Evolutionary conservation across 306 rosid genomes (phyloP), one percentile per base, ranked within the genome.

Genomic region (Mimosa bimucronata): DNA sequence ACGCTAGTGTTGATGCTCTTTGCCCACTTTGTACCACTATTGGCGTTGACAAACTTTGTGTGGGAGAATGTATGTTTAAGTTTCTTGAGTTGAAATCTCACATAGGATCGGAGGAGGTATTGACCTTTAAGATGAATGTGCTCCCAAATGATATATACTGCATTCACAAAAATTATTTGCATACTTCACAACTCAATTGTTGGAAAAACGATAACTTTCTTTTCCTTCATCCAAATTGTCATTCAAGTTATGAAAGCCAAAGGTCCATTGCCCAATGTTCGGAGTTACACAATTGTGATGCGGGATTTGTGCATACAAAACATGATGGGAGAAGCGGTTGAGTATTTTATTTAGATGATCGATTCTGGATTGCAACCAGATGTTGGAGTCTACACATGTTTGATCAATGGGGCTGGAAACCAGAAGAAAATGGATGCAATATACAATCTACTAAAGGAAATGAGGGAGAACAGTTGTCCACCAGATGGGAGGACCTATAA

Each of bases 231-330:
- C n/a, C 86, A 95, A 91, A 85, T 82, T 92, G 77, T 92, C n/a
- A n/a, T 91, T 85, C 92, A 89, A 88, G 85, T 92, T 80, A 95
- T 95, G 98, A 92, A 88, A 65, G 93, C 91, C 82, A 92, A 89
- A 85, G 97, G 98, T 46, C 98, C 96, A 6, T 73, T 50, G 5
- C 97, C 97, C 7, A 85, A 91, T 12, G 86, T 85, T 69, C 88
- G 88, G 42, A 92, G 73, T 81, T 93, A 91, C 82, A 89, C 88
- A 26, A 86, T 90, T 85, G 57, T 93, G 80, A 86, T 92, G 71
- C 92, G 88, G 26, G 85, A 90, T 79, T 88, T 91, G 68, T 89
- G 94, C 86, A 93, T 91, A 80, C 97, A 86, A 67, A 80, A 23
- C 9, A 67, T 83, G 88, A 89, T 90, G 96, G 64, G 81, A 57